These are phyloP conservation scores for Xylaria sp. DNA, from an alignment of 2,329 filamentous ascomycete species.

Conservation along the genomic window DNA sequence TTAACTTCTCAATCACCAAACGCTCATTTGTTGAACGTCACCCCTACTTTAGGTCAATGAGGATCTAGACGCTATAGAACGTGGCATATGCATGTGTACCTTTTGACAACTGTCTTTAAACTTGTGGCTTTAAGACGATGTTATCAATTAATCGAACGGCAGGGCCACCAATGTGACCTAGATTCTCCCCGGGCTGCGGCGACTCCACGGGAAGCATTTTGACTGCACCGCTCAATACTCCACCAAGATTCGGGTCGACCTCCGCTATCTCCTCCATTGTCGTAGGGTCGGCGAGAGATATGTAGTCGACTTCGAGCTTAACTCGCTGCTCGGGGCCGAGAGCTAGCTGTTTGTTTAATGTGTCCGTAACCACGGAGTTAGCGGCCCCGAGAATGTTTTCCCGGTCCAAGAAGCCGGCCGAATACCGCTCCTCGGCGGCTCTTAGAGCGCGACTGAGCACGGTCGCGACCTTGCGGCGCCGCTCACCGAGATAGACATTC, in stretches of 20 bases:
- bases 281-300: conserved; percentile 88
- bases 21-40: no score
- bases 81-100: neutral
- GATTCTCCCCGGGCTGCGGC: conserved; percentile 74
- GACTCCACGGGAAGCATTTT: conserved; percentile 87
- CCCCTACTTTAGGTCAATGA: no score
- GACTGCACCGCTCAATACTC: conserved; percentile 88
- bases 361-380: conserved; percentile 65
- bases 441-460: conserved; percentile 77
- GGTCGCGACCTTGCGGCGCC: conserved; percentile 76
- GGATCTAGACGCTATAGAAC: neutral
- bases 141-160: conserved; percentile 94
- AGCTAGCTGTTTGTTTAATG: conserved; percentile 70
- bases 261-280: conserved; percentile 80
- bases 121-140: conserved; percentile 71
- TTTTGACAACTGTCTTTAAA: no score
- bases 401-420: conserved; percentile 63
- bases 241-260: conserved; percentile 77
- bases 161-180: conserved; percentile 78
- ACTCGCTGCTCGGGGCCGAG: conserved; percentile 71
- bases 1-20: no score
- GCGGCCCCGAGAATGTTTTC: conserved; percentile 79
- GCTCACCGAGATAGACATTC: conserved; percentile 88
- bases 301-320: conserved; percentile 87
- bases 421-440: conserved; percentile 76